Evolutionary conservation across 177 flowering plant genomes (phyloP), one percentile per base, ranked within the genome.

Genomic region (Vitis hybrid): DNA sequence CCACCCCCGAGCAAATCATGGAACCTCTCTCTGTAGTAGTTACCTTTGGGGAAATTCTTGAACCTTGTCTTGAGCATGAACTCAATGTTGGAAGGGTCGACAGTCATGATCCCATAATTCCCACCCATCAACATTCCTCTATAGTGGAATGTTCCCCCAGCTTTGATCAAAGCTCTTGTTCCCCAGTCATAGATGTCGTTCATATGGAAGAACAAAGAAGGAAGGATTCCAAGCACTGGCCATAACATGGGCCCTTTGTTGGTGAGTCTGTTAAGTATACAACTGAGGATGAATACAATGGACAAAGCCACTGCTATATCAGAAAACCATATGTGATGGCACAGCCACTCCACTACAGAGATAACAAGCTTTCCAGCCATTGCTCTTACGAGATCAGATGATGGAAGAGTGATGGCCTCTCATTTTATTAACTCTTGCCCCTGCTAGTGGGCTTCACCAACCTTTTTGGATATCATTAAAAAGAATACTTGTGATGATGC

Each of bases 211-310:
- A 84, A 18, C 15, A 88, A 1, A 45, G 82, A 57, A 0, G 93
- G 93, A 39, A 78, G 18, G 73, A 87, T 79, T 3, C 93, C 93
- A 45, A 88, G 3, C 26, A 88, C 76, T 1, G 90, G 93, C 94
- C 91, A 87, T 15, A 80, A 14, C 84, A 86, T 86, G n/a, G 90
- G 88, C 26, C 90, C 91, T 18, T 82, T 87, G 73, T 67, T 68
- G 29, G 74, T 77, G 65, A 84, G 61, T 61, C 71, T 79, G 22
- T 85, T 79, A 15, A 68, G 51, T 1, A 81, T 4, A 49, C 79
- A 70, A 50, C 78, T 69, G 71, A 83, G 73, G 56, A 80, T 12
- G 70, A 87, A 84, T 5, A 85, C 67, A n/a, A 83, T 82, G 50
- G 79, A 19, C 13, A 82, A 60, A 15, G 88, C 73, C 8, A 82